Conservation (phyloP, 179 eudicot species). For the Amaranthus tricolor region DNA sequence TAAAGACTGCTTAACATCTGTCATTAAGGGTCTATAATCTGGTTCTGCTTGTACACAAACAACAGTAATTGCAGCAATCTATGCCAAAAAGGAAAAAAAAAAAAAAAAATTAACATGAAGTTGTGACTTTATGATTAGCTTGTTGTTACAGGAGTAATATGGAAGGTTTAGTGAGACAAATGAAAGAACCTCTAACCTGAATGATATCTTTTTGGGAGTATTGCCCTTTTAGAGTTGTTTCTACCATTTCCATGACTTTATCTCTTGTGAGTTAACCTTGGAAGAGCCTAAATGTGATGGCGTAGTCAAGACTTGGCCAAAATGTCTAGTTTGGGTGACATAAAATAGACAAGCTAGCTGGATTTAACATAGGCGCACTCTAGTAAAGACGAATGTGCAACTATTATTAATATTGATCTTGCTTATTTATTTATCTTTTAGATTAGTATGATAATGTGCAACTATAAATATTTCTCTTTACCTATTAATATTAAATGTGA, state of each 20-base stretch:
- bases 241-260: conserved; percentile 77
- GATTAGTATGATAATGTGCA: too few relatives aligned
- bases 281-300: conserved; percentile 64
- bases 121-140: conserved; percentile 1
- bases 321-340: too few relatives aligned
- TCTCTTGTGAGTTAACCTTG: conserved; percentile 75
- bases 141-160: not conserved
- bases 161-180: conserved; percentile 2
- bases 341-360: too few relatives aligned
- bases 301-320: not conserved
- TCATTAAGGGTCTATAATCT: conserved; percentile 88
- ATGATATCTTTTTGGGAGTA: conserved; percentile 78
- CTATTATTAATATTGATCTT: too few relatives aligned
- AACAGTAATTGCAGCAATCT: conserved; percentile 96
- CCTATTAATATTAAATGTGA: too few relatives aligned
- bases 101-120: conserved; percentile 1
- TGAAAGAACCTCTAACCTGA: conserved; percentile 78
- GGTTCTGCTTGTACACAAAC: conserved; percentile 94
- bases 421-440: too few relatives aligned
- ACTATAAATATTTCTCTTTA: too few relatives aligned
- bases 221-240: conserved; percentile 70
- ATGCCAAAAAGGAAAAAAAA: too few relatives aligned
- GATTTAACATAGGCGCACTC: too few relatives aligned
- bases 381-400: too few relatives aligned
- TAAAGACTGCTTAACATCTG: conserved; percentile 89